These are phyloP conservation scores for Lyophyllum shimeji DNA, from an alignment of 768 basidiomycete genomes.

Conservation along the genomic window DNA sequence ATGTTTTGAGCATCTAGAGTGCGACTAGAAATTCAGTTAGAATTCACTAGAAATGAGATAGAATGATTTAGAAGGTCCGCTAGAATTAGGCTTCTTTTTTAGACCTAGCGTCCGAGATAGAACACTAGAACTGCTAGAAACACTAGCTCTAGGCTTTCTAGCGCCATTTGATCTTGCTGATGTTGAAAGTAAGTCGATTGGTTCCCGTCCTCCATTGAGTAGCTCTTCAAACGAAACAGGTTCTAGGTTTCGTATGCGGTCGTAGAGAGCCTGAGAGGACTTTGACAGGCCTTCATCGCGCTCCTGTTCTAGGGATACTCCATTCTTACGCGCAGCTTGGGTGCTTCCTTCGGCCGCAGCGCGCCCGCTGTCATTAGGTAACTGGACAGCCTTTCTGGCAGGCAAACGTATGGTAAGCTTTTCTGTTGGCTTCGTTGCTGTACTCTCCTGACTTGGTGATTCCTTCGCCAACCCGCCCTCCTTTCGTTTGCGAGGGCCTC, in stretches of 20 bases:
- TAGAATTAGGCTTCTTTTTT: no score
- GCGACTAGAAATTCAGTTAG: no score
- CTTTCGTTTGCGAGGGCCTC: constrained; percentile 7
- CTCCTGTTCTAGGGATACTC: not conserved
- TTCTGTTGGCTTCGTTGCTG: not conserved
- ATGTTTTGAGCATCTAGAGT: no score
- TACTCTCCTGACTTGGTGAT: not conserved
- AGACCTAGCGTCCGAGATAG: no score
- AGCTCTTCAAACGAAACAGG: not conserved
- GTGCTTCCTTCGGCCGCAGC: not conserved
- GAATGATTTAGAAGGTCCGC: no score
- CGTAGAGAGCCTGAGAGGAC: not conserved
- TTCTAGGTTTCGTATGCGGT: not conserved
- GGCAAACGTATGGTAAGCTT: not conserved
- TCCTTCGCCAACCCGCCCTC: constrained; percentile 3
- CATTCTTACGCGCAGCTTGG: not conserved
- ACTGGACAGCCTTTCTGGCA: not conserved
- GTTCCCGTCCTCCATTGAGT: not conserved
- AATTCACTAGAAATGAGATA: no score
- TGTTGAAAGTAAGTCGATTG: constrained; percentile 9
- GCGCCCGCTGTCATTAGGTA: not conserved
- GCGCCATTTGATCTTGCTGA: no score
- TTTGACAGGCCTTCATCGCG: not conserved
- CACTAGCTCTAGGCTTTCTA: no score
- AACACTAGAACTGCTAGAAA: no score